Evolutionary conservation across 306 rosid species (phyloP).

Genomic region (Malus sylvestris): DNA sequence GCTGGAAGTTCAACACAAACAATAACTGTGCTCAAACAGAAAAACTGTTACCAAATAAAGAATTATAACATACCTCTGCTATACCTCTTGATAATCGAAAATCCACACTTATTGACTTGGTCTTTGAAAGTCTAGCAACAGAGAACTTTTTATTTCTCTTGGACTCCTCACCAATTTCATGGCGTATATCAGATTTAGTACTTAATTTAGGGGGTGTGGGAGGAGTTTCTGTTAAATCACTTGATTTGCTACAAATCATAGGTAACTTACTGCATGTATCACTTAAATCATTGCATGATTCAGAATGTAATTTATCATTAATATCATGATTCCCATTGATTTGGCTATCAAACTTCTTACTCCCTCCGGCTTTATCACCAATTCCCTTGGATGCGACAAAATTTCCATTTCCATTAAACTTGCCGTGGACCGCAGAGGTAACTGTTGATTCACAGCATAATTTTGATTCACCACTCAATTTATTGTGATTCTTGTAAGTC

Average conservation of each 20-base stretch:
- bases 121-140: slow-evolving; percentile 65
- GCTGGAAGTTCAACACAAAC: slow-evolving; percentile 1
- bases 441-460: slow-evolving; percentile 29
- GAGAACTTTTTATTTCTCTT: slow-evolving; percentile 67
- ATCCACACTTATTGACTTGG: slow-evolving; percentile 85
- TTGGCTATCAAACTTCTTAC: slow-evolving; percentile 34
- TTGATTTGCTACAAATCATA: slow-evolving; percentile 35
- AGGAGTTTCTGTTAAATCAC: slow-evolving; percentile 37
- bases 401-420: slow-evolving; percentile 35
- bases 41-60: background rate
- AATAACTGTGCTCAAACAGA: slow-evolving; percentile 6
- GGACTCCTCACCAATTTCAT: slow-evolving; percentile 44
- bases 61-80: slow-evolving; percentile 64
- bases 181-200: slow-evolving; percentile 33
- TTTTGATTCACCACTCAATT: slow-evolving; percentile 29
- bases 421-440: slow-evolving; percentile 39
- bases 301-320: slow-evolving; percentile 45
- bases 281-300: slow-evolving; percentile 58
- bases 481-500: slow-evolving; percentile 22
- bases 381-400: slow-evolving; percentile 30
- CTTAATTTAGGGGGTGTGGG: slow-evolving; percentile 33
- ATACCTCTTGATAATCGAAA: slow-evolving; percentile 93
- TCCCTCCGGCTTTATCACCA: slow-evolving; percentile 33
- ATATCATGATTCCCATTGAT: slow-evolving; percentile 47
- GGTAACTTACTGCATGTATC: slow-evolving; percentile 54